Conservation (phyloP, 2,329 filamentous ascomycete species). For the Trichothecium sympodiale region DNA sequence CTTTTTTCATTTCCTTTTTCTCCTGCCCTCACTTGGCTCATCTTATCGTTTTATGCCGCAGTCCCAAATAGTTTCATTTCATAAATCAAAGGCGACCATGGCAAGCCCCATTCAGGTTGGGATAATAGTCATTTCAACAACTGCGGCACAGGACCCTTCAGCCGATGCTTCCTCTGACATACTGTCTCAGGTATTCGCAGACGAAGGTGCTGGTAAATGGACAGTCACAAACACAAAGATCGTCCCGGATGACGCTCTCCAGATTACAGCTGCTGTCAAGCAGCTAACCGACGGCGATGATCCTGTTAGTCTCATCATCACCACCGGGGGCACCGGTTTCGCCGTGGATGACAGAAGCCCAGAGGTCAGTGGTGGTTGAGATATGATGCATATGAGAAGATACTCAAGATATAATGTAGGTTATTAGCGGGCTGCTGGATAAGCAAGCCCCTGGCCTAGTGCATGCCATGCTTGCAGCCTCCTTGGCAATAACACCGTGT, state of each 20-base stretch:
- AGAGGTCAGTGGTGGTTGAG: constrained; percentile 46
- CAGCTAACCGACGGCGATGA: constrained; percentile 60
- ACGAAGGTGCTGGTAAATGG: constrained; percentile 62
- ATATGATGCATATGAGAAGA: neutral
- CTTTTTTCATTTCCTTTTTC: too few relatives aligned
- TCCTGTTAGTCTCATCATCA: constrained; percentile 65
- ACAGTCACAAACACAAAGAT: constrained; percentile 57
- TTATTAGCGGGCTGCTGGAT: constrained; percentile 67
- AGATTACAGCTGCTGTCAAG: constrained; percentile 65
- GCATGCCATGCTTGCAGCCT: constrained; percentile 88
- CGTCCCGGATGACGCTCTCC: constrained; percentile 62
- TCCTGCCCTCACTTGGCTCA: too few relatives aligned
- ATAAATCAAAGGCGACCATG: too few relatives aligned
- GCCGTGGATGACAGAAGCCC: constrained; percentile 76
- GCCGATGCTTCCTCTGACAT: constrained; percentile 62
- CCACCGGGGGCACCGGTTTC: constrained; percentile 91
- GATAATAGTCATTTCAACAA: constrained; percentile 84
- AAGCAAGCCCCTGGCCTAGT: constrained; percentile 82
- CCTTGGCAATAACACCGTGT: constrained; percentile 83
- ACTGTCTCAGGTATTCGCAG: constrained; percentile 57
- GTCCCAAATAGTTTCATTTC: too few relatives aligned
- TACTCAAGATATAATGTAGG: constrained; percentile 33
- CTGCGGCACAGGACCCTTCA: constrained; percentile 66
- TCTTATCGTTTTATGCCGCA: too few relatives aligned
- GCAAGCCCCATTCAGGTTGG: constrained; percentile 58